Conservation (phyloP, 345 rosid genomes). For the Gossypium rotundifolium region DNA sequence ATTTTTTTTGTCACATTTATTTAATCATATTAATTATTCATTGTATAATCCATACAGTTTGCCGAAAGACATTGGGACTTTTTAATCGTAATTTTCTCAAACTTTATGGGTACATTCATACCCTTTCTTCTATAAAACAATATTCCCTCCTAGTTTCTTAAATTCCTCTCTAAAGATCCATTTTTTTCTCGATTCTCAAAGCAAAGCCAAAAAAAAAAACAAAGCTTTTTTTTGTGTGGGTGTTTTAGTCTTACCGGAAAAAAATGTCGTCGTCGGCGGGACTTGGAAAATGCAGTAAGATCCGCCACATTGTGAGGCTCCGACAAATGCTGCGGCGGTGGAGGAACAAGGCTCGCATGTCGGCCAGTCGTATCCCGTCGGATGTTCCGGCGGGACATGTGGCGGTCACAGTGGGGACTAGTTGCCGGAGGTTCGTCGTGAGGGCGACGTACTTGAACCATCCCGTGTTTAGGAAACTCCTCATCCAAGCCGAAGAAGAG, state of each 20-base stretch:
- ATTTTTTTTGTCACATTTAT: too few relatives aligned
- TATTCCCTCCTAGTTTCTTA: slow-evolving; percentile 14
- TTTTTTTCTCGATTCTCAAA: background rate
- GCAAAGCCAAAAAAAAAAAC: background rate
- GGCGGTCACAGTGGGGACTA: background rate
- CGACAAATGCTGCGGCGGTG: slow-evolving; percentile 86
- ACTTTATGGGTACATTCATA: slow-evolving; percentile 27
- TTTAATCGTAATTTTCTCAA: background rate
- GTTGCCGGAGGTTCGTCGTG: background rate
- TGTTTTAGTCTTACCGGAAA: background rate
- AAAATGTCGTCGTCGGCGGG: slow-evolving; percentile 67
- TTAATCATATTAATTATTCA: too few relatives aligned
- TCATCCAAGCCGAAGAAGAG: background rate
- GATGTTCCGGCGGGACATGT: background rate
- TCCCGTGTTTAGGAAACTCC: background rate
- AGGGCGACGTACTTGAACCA: background rate
- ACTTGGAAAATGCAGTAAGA: slow-evolving; percentile 82
- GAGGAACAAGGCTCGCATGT: slow-evolving; percentile 6
- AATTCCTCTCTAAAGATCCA: slow-evolving; percentile 16
- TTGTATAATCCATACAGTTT: too few relatives aligned
- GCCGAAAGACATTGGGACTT: too few relatives aligned
- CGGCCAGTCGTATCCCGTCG: background rate
- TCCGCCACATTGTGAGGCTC: slow-evolving; percentile 90
- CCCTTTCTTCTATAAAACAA: slow-evolving; percentile 31
- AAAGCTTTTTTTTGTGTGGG: background rate